Conservation (phyloP, 2,329 filamentous ascomycete genomes). For the Talaromyces marneffei region DNA sequence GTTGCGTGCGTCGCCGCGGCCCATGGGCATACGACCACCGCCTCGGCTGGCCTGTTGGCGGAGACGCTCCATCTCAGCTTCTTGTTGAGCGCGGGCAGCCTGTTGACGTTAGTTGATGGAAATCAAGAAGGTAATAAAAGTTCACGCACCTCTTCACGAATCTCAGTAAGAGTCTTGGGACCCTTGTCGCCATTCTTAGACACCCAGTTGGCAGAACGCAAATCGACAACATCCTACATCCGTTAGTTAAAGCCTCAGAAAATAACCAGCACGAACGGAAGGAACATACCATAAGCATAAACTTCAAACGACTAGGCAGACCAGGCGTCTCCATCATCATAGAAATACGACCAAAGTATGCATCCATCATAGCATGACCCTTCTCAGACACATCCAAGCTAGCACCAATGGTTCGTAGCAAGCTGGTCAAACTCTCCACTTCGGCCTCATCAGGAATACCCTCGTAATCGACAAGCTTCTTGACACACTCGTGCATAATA, state of each 20-base stretch:
- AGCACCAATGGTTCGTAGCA: constrained; percentile 83
- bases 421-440: constrained; percentile 89
- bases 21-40: constrained; percentile 63
- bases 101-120: constrained; percentile 14
- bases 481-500: constrained; percentile 99
- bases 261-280: not conserved
- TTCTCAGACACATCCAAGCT: constrained; percentile 80
- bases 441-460: constrained; percentile 91
- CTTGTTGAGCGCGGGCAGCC: constrained; percentile 72
- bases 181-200: constrained; percentile 91
- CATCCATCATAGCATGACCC: constrained; percentile 80
- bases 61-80: constrained; percentile 62
- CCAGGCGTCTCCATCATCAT: constrained; percentile 73
- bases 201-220: constrained; percentile 70
- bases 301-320: constrained; percentile 79
- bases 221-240: constrained; percentile 68
- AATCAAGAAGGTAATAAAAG: not conserved
- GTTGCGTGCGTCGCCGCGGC: constrained; percentile 80
- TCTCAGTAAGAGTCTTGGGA: constrained; percentile 91
- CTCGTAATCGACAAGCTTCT: constrained; percentile 93
- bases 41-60: constrained; percentile 52
- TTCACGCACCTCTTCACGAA: constrained; percentile 65
- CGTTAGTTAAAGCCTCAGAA: not conserved
- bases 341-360: constrained; percentile 86
- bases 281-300: constrained; percentile 74